Evolutionary conservation across 257 asterid species (phyloP).

Genomic region (Solanum chilense): DNA sequence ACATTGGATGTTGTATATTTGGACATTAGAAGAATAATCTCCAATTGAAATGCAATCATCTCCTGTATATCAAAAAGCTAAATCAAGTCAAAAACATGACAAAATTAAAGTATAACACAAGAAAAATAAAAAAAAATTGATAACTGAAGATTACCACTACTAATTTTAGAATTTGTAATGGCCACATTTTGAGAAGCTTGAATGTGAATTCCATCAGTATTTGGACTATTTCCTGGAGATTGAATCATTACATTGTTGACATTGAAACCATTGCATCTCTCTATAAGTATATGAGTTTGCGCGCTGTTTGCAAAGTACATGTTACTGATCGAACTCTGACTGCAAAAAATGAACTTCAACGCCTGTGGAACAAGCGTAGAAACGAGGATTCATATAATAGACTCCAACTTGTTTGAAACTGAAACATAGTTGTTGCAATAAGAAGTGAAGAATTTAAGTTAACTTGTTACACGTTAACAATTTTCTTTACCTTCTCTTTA

Average conservation of each 20-base stretch:
- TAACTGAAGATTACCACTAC: slow-evolving; percentile 22
- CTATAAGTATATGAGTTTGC: slow-evolving; percentile 46
- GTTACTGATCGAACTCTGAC: slow-evolving; percentile 33
- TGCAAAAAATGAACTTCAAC: slow-evolving; percentile 41
- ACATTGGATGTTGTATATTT: slow-evolving; percentile 33
- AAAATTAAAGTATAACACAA: not conserved
- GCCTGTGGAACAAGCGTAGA: slow-evolving; percentile 19
- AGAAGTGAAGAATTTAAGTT: not conserved
- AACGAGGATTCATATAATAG: not conserved
- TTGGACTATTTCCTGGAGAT: slow-evolving; percentile 62
- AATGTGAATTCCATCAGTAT: slow-evolving; percentile 80
- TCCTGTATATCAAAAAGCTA: slow-evolving; percentile 18
- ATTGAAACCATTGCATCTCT: slow-evolving; percentile 20
- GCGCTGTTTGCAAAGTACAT: slow-evolving; percentile 37
- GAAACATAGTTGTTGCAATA: not conserved
- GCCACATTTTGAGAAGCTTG: slow-evolving; percentile 32
- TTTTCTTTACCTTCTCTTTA: not conserved
- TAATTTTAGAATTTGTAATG: slow-evolving; percentile 33
- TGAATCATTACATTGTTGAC: slow-evolving; percentile 28
- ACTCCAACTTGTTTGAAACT: not conserved
- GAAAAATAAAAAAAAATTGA: not conserved
- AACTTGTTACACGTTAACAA: not conserved
- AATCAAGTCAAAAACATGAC: not conserved
- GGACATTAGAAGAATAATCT: slow-evolving; percentile 35
- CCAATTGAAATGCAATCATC: slow-evolving; percentile 83